These are phyloP conservation scores for Tetrapisispora arboricola DNA, from an alignment of 805 yeast species.

Conservation along the genomic window DNA sequence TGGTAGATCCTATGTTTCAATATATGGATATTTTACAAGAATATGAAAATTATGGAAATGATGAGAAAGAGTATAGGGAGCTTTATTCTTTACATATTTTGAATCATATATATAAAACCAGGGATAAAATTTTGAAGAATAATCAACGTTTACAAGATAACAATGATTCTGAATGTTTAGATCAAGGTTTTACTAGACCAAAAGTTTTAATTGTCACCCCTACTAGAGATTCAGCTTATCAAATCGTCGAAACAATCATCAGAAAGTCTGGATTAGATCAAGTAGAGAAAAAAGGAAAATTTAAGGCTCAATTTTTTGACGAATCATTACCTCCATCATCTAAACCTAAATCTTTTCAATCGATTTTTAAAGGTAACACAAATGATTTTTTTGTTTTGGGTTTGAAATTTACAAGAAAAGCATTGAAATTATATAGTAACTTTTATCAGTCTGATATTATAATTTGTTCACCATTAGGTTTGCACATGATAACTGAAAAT, in stretches of 20 bases:
- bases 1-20: conserved; percentile 56
- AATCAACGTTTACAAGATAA: conserved; percentile 43
- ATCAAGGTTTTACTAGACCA: conserved; percentile 94
- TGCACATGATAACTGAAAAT: conserved; percentile 67
- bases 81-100: conserved; percentile 60
- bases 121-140: conserved; percentile 76
- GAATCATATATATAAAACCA: conserved; percentile 78
- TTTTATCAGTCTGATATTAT: conserved; percentile 80
- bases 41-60: conserved; percentile 37
- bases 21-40: conserved; percentile 67
- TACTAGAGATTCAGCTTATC: conserved; percentile 67
- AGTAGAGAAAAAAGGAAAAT: conserved; percentile 71
- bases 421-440: conserved; percentile 72
- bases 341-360: conserved; percentile 78
- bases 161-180: conserved; percentile 57
- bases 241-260: conserved; percentile 53
- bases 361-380: conserved; percentile 76
- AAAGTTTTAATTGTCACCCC: conserved; percentile 77
- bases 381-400: conserved; percentile 89
- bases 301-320: conserved; percentile 56
- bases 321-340: conserved; percentile 35
- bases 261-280: conserved; percentile 58
- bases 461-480: conserved; percentile 85
- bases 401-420: conserved; percentile 79
- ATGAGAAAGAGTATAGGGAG: conserved; percentile 45